phyloP scores from a whole-genome alignment of 2,329 filamentous ascomycete species.

The Graphiopsis chlorocephala region DNA sequence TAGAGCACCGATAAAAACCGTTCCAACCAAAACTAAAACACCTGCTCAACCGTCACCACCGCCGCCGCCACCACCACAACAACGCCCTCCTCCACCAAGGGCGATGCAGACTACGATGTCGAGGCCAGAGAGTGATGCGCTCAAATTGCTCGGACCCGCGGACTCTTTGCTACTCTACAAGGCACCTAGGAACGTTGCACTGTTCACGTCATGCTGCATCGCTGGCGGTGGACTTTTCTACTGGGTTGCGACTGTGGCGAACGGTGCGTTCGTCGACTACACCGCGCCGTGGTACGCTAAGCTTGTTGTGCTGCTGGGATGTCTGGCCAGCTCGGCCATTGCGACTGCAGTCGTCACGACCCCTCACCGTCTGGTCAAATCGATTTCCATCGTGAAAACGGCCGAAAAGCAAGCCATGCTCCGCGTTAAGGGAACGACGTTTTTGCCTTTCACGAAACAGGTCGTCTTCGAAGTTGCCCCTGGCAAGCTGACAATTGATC shows the following conservation, averaged over 20 bases:
- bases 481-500: background rate
- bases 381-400: background rate
- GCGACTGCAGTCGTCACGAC: background rate
- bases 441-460: slow-evolving; percentile 1
- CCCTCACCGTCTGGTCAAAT: slow-evolving; percentile 4
- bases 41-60: background rate
- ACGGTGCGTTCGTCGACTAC: background rate
- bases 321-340: background rate
- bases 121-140: background rate
- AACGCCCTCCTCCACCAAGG: background rate
- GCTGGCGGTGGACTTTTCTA: background rate
- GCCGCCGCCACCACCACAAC: background rate
- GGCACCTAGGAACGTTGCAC: background rate
- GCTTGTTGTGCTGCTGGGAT: background rate
- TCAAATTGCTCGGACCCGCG: background rate
- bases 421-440: background rate
- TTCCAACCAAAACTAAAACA: background rate
- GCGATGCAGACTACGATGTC: background rate
- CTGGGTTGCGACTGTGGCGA: background rate
- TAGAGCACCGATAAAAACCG: background rate
- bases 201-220: background rate
- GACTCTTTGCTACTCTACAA: slow-evolving; percentile 9
- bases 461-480: background rate
- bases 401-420: background rate
- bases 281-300: slow-evolving; percentile 4